phyloP scores from a whole-genome alignment of 2,329 filamentous ascomycete species.

The Penicillium sp. region DNA sequence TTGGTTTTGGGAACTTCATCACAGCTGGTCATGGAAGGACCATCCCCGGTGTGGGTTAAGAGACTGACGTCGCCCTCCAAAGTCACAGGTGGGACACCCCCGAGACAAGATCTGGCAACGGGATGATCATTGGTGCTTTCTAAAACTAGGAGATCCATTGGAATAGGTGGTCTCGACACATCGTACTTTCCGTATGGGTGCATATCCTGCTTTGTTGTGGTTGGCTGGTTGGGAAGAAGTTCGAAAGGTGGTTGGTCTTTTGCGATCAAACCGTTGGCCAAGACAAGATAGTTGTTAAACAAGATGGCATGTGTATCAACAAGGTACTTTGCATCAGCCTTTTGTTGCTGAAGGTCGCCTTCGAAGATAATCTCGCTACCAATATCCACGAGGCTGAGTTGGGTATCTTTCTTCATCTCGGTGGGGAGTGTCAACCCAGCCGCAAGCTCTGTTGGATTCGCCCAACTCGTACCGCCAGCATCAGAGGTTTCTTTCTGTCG shows the following conservation, averaged over 20 bases:
- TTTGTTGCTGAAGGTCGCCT: constrained; percentile 83
- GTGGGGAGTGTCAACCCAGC: too few relatives aligned
- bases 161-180: constrained; percentile 91
- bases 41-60: constrained; percentile 66
- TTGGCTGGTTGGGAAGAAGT: too few relatives aligned
- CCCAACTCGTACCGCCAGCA: too few relatives aligned
- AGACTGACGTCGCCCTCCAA: constrained; percentile 52
- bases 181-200: constrained; percentile 83
- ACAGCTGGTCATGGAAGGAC: constrained; percentile 59
- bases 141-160: constrained; percentile 90
- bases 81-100: constrained; percentile 65
- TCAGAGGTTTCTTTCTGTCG: too few relatives aligned
- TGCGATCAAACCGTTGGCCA: too few relatives aligned
- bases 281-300: constrained; percentile 93
- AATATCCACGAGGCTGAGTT: constrained; percentile 87
- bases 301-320: constrained; percentile 91
- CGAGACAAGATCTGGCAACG: constrained; percentile 75
- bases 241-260: too few relatives aligned
- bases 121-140: constrained; percentile 92
- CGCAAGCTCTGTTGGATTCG: too few relatives aligned
- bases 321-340: constrained; percentile 87
- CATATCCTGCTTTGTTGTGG: too few relatives aligned
- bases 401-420: constrained; percentile 78
- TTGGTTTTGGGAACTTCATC: constrained; percentile 59
- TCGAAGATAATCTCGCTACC: constrained; percentile 85